These are phyloP conservation scores for Cryomyces minteri DNA, from an alignment of 495 filamentous ascomycete species.

Conservation along the genomic window DNA sequence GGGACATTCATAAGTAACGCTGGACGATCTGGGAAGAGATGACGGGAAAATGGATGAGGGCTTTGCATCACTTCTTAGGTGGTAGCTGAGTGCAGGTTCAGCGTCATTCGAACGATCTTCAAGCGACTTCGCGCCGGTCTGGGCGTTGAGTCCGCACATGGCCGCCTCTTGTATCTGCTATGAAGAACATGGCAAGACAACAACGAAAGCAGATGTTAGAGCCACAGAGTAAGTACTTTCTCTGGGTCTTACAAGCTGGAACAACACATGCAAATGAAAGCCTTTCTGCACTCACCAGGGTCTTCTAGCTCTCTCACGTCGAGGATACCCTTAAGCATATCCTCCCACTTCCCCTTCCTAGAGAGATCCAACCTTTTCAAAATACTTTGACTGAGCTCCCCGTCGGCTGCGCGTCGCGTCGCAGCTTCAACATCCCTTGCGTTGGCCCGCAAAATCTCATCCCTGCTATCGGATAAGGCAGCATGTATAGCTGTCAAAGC, in stretches of 20 bases:
- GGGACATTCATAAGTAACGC: not conserved
- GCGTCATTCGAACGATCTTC: too few relatives aligned
- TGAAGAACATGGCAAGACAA: too few relatives aligned
- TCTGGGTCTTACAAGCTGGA: too few relatives aligned
- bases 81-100: not conserved
- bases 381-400: conserved; percentile 63
- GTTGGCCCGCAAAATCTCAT: conserved; percentile 73
- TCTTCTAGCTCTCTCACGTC: conserved; percentile 77
- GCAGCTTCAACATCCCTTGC: conserved; percentile 60
- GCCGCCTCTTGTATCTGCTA: too few relatives aligned
- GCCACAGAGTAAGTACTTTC: too few relatives aligned
- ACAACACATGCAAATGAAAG: too few relatives aligned
- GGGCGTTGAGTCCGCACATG: too few relatives aligned
- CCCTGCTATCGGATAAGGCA: conserved; percentile 45
- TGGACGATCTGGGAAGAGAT: not conserved
- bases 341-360: conserved; percentile 80
- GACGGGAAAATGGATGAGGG: not conserved
- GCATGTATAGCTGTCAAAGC: conserved; percentile 67
- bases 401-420: conserved; percentile 47
- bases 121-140: too few relatives aligned
- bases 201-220: too few relatives aligned
- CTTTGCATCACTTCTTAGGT: not conserved
- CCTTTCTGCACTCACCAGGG: conserved; percentile 37
- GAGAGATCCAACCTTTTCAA: conserved; percentile 80
- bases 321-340: conserved; percentile 91